Evolutionary conservation across 1,284 basidiomycete genomes (phyloP).

Genomic region (Phenoliferia sp.): DNA sequence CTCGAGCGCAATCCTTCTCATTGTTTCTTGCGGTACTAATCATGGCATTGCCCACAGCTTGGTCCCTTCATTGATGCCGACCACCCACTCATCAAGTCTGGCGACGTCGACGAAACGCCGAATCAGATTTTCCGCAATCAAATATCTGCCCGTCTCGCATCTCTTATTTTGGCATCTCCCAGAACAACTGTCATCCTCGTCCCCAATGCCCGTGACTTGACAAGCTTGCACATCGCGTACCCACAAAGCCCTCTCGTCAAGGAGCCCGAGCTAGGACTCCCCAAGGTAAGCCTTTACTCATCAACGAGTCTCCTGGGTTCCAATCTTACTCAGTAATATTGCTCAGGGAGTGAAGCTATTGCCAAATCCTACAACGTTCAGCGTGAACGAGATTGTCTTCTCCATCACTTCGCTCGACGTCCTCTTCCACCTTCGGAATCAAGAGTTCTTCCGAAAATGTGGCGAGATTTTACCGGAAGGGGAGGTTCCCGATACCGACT

Average conservation of each 20-base stretch:
- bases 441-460: slow-evolving; percentile 71
- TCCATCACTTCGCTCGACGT: slow-evolving; percentile 76
- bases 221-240: slow-evolving; percentile 74
- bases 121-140: slow-evolving; percentile 63
- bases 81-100: slow-evolving; percentile 67
- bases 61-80: slow-evolving; percentile 82
- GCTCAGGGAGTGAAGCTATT: slow-evolving; percentile 66
- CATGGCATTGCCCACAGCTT: slow-evolving; percentile 52
- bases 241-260: slow-evolving; percentile 72
- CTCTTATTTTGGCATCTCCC: slow-evolving; percentile 60
- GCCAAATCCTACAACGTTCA: slow-evolving; percentile 82
- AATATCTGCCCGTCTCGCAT: slow-evolving; percentile 58
- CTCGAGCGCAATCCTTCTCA: background rate
- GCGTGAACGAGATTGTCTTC: slow-evolving; percentile 76
- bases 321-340: background rate
- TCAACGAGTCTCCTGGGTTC: background rate
- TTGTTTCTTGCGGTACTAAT: background rate
- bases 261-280: slow-evolving; percentile 43
- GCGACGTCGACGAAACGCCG: slow-evolving; percentile 64
- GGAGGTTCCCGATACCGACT: slow-evolving; percentile 35
- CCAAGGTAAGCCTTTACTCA: slow-evolving; percentile 42
- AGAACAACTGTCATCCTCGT: slow-evolving; percentile 68
- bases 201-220: slow-evolving; percentile 74
- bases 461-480: slow-evolving; percentile 57
- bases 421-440: slow-evolving; percentile 79